Base-by-base conservation (phyloP, 352 stramenopile genomes). In the Phytophthora cryptogea region DNA sequence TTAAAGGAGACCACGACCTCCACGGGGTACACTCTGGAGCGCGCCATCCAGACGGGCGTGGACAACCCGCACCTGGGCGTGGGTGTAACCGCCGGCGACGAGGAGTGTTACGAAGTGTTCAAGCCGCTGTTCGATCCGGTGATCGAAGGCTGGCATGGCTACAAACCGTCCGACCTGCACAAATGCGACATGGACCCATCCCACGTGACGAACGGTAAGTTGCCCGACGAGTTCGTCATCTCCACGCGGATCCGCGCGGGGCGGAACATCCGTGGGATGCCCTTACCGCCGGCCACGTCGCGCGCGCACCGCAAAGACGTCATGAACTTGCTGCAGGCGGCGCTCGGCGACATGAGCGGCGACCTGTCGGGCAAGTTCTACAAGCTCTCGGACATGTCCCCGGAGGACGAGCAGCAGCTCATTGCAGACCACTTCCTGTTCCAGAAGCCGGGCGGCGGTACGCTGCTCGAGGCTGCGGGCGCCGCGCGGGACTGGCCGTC, bases 371-470 rank as follows among this genome's bases (percentile, higher is more conserved):
- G 88, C 52, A 90, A 74, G 50, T 91, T 94, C 66, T 91, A 95
- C 70, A 88, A 83, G 49, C 68, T 96, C n/a, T 70, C 80, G 32
- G 72, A 75, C 11, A 91, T 93, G 76, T 76, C 77, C 4, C 69
- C 79, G n/a, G 77, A 88, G 37, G 79, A 92, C 52, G 88, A 94
- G 58, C 66, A 85, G 33, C 77, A 92, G 60, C 73, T 92, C 31
- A 83, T 90, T 58, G 63, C 80, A 50, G 83, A 95, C n/a, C 92
- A 97, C 57, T 96, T 98, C 51, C 63, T 98, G 1, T 98, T 98
- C 68, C 87, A 97, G 50, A 97, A 98, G 72, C 94, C 94, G 0
- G 90, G 94, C 0, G 88, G 92, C 3, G 86, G 82, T 28, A 95
- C 88, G 14, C 53, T 96, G 37, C 70, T 94, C 23, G 94, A 80